These are phyloP conservation scores for Gonapodya sp. DNA, from an alignment of 192 early-diverging fungal species.

Conservation along the genomic window DNA sequence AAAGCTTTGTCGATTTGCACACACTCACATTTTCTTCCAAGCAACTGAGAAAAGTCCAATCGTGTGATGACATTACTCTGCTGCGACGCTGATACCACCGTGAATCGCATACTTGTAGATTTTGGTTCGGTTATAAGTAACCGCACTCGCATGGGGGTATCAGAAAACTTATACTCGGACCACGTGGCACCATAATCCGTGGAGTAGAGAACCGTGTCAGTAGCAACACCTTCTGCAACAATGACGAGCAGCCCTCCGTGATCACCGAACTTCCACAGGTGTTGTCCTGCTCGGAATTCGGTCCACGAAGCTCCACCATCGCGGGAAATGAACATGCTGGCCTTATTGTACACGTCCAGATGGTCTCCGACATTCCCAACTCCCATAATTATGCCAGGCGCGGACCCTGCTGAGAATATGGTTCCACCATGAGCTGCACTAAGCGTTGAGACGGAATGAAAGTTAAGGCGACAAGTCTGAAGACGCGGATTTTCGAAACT, in stretches of 20 bases:
- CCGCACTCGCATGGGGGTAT: constrained; percentile 4
- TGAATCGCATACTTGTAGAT: constrained; percentile 6
- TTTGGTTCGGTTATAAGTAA: constrained; percentile 13
- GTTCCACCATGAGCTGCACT: neutral
- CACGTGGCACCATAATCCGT: constrained; percentile 14
- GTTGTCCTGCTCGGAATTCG: neutral
- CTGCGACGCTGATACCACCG: constrained; percentile 2
- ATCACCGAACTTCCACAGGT: constrained; percentile 15
- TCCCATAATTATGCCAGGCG: constrained; percentile 12
- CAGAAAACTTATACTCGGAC: constrained; percentile 12
- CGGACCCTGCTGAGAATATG: constrained; percentile 4
- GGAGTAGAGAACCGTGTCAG: constrained; percentile 8
- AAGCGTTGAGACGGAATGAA: constrained; percentile 1
- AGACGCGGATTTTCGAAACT: no score
- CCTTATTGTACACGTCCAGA: constrained; percentile 2
- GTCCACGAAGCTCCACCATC: constrained; percentile 12
- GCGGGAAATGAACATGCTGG: constrained; percentile 10
- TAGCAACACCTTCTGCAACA: constrained; percentile 9
- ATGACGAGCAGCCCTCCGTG: constrained; percentile 11
- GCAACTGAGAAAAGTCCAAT: constrained; percentile 11
- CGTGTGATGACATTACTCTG: neutral
- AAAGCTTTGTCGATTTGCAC: neutral
- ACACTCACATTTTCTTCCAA: neutral
- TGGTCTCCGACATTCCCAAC: constrained; percentile 14
- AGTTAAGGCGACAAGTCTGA: constrained; percentile 8